Percentiles rank a stretch among this genome's conserved stretches.
Conservation (phyloP, 345 rosid genomes). For the Ceriops tagal region DNA sequence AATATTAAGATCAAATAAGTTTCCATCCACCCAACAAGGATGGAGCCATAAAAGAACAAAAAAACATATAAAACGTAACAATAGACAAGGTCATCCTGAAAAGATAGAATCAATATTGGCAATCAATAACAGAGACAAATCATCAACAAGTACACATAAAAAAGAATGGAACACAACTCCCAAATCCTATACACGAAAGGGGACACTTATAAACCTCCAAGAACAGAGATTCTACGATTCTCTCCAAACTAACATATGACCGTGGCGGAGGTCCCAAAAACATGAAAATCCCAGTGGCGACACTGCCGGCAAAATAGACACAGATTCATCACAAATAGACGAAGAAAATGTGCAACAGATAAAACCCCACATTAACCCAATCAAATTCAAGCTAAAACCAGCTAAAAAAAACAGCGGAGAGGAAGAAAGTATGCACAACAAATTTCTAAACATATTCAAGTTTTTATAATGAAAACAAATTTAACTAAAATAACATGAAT, state of each 20-base stretch:
- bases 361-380: background rate
- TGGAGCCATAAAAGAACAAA: conserved; percentile 5
- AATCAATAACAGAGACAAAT: conserved; percentile 10
- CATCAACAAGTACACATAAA: conserved; percentile 3
- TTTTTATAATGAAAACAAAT: background rate
- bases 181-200: conserved; percentile 19
- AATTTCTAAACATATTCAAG: background rate
- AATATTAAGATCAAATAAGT: background rate
- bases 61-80: conserved; percentile 12
- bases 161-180: conserved; percentile 13
- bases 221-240: background rate
- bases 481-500: background rate
- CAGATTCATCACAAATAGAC: background rate
- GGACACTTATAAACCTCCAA: conserved; percentile 16
- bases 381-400: background rate
- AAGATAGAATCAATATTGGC: background rate
- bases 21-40: conserved; percentile 1
- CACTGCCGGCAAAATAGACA: background rate
- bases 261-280: background rate
- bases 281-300: background rate
- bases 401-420: background rate
- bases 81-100: conserved; percentile 17
- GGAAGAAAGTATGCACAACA: background rate
- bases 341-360: background rate
- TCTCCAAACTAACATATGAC: background rate